Conservation (phyloP, 2,329 filamentous ascomycete species). For the Ophiostoma himal-ulmi region DNA sequence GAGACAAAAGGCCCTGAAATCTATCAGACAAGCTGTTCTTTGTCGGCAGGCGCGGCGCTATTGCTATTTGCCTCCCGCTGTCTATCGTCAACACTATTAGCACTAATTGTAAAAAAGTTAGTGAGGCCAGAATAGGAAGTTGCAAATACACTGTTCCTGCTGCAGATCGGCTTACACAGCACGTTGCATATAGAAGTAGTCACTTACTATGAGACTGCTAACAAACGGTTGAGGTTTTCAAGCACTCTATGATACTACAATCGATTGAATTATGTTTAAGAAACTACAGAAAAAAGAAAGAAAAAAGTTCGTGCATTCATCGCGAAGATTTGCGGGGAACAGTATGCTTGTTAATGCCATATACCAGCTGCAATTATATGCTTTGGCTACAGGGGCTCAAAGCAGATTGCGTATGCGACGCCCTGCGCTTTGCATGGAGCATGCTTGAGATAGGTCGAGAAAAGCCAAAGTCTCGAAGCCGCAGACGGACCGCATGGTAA, state of each 20-base stretch:
- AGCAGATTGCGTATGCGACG: conserved; percentile 6
- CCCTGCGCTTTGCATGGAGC: not conserved
- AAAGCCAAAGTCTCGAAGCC: not conserved
- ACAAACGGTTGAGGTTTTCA: not conserved
- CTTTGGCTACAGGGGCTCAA: not conserved
- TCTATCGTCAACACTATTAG: not conserved
- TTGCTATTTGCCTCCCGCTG: conserved; percentile 3
- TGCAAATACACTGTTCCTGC: not conserved
- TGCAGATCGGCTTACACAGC: not conserved
- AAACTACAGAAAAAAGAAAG: not conserved
- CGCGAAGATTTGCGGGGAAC: not conserved
- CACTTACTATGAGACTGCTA: not conserved
- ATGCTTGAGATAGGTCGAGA: not conserved
- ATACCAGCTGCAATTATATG: not conserved
- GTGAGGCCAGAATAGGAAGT: not conserved
- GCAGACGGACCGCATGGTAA: not conserved
- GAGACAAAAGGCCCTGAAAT: not conserved
- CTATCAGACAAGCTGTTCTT: not conserved
- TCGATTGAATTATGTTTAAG: not conserved
- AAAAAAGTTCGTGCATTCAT: not conserved
- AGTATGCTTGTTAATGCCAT: conserved; percentile 8
- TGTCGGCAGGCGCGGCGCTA: conserved; percentile 8
- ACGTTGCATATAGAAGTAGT: not conserved
- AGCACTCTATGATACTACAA: not conserved
- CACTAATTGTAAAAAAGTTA: not conserved